Conservation (phyloP, 1,139 yeast species). For the Pichia sp. region DNA sequence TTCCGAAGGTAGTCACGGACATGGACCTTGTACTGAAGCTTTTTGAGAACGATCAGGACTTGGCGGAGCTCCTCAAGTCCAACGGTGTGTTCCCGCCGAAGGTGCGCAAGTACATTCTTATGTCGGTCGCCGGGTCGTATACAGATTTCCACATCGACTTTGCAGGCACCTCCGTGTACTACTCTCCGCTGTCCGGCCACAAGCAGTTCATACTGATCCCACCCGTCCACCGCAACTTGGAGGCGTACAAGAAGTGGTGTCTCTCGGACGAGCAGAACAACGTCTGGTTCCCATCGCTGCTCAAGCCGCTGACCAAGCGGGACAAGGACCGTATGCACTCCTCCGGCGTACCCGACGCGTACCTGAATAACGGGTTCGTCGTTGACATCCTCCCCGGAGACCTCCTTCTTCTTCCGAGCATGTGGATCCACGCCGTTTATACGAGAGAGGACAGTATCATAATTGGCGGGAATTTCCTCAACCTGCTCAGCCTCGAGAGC, state of each 20-base stretch:
- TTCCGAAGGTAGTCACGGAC: conserved; percentile 66
- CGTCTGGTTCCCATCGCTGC: conserved; percentile 62
- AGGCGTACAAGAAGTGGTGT: conserved; percentile 70
- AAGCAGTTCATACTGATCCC: conserved; percentile 77
- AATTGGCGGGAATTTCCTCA: conserved; percentile 83
- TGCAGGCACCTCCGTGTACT: conserved; percentile 89
- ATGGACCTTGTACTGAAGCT: conserved; percentile 67
- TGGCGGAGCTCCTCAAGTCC: conserved; percentile 11
- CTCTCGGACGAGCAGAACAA: conserved; percentile 56
- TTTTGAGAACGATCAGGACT: conserved; percentile 40
- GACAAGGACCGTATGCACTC: conserved; percentile 10
- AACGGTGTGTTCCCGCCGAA: conserved; percentile 41
- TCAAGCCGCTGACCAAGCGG: conserved; percentile 22
- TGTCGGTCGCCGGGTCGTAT: conserved; percentile 78
- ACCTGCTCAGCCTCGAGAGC: conserved; percentile 54
- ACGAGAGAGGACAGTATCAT: conserved; percentile 80
- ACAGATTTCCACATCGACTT: conserved; percentile 92
- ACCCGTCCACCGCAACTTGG: conserved; percentile 61
- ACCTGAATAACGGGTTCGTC: conserved; percentile 51
- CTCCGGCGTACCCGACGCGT: conserved; percentile 21
- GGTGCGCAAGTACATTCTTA: conserved; percentile 78
- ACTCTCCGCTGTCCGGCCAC: conserved; percentile 68
- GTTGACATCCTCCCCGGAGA: conserved; percentile 69
- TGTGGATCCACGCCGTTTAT: conserved; percentile 90
- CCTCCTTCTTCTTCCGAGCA: conserved; percentile 78